Evolutionary conservation across 2,329 filamentous ascomycete species (phyloP).

Genomic region (Teratosphaeria gauchensis): DNA sequence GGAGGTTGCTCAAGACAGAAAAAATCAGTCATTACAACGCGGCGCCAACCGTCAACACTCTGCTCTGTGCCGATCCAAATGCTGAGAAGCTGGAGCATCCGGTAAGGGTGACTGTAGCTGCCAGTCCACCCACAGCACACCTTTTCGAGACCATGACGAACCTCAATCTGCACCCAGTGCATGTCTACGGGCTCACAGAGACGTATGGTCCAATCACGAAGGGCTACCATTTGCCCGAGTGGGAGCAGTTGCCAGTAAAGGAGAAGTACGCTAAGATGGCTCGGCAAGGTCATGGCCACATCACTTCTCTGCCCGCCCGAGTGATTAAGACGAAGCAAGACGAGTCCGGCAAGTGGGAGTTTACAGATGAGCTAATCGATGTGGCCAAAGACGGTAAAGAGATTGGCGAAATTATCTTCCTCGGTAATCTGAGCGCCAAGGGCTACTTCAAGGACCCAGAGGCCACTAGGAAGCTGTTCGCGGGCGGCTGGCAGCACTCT

Average conservation of each 20-base stretch:
- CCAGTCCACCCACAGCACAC: conserved; percentile 78
- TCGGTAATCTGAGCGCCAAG: conserved; percentile 83
- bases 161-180: conserved; percentile 80
- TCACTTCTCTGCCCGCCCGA: conserved; percentile 70
- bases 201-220: conserved; percentile 96
- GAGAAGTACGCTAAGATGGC: conserved; percentile 89
- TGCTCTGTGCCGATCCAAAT: conserved; percentile 72
- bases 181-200: conserved; percentile 81
- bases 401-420: conserved; percentile 76
- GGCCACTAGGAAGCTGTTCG: conserved; percentile 78
- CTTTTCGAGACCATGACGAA: conserved; percentile 87
- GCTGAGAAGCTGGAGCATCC: conserved; percentile 56
- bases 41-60: conserved; percentile 89
- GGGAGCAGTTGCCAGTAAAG: conserved; percentile 62
- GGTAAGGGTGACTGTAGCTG: conserved; percentile 84
- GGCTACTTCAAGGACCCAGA: conserved; percentile 86
- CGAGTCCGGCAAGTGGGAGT: conserved; percentile 18
- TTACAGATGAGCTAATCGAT: conserved; percentile 52
- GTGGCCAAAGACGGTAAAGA: conserved; percentile 62
- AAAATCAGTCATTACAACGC: conserved; percentile 91
- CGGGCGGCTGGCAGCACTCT: conserved; percentile 75
- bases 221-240: conserved; percentile 76
- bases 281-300: conserved; percentile 82
- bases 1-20: conserved; percentile 77
- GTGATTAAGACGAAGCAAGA: conserved; percentile 72